phyloP scores from a whole-genome alignment of 78 protist genomes.

The Corallochytrium limacisporum region DNA sequence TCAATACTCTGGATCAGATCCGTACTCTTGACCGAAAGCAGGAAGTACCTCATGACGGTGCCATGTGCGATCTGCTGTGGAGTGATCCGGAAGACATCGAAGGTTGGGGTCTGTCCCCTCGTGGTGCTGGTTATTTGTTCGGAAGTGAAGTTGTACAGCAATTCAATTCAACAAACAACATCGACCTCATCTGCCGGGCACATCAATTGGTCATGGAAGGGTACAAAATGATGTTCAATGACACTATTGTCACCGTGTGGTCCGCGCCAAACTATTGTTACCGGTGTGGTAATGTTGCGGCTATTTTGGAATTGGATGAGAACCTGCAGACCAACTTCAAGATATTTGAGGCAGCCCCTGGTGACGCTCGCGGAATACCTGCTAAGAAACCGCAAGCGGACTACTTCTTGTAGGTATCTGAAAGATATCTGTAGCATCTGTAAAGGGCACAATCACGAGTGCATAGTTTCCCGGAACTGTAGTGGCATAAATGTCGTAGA shows the following conservation, averaged over 20 bases:
- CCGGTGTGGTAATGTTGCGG: slow-evolving; percentile 92
- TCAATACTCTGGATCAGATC: slow-evolving; percentile 83
- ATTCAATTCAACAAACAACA: slow-evolving; percentile 67
- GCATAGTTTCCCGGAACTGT: too few species aligned
- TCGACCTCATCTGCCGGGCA: slow-evolving; percentile 90
- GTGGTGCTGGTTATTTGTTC: slow-evolving; percentile 99
- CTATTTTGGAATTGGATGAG: slow-evolving; percentile 86
- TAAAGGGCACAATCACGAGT: too few species aligned
- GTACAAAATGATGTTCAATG: not conserved
- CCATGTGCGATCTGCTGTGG: slow-evolving; percentile 99
- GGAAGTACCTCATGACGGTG: slow-evolving; percentile 98
- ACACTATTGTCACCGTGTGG: slow-evolving; percentile 93
- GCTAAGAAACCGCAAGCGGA: slow-evolving; percentile 29
- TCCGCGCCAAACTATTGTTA: slow-evolving; percentile 99
- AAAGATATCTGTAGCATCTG: too few species aligned
- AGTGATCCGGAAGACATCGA: slow-evolving; percentile 91
- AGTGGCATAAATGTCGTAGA: too few species aligned
- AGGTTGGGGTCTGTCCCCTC: slow-evolving; percentile 91
- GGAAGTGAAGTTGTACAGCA: slow-evolving; percentile 87
- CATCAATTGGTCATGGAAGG: slow-evolving; percentile 99
- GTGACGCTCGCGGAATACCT: slow-evolving; percentile 66
- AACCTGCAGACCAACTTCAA: slow-evolving; percentile 51
- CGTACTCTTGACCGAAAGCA: slow-evolving; percentile 90
- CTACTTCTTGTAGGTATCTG: slow-evolving; percentile 3
- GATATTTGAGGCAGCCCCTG: slow-evolving; percentile 68